A percentile compares a stretch with the other conserved stretches of the same genome.
phyloP scores from a whole-genome alignment of 768 basidiomycete genomes.

The Mycena sanguinolenta region DNA sequence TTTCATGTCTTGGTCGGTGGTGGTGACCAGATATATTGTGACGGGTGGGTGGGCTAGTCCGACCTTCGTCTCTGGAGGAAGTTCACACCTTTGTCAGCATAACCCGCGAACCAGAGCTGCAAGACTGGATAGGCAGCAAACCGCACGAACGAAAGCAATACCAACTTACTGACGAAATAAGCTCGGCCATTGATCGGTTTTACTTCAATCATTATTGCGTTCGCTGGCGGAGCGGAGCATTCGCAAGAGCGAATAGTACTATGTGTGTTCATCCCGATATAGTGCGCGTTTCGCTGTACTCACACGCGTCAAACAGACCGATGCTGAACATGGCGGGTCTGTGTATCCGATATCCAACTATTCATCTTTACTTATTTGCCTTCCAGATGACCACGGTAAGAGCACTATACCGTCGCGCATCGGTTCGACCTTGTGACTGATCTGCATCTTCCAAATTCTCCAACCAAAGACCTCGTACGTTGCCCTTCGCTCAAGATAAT shows the following conservation, averaged over 20 bases:
- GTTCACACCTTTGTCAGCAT: conserved; percentile 58
- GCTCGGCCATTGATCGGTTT: conserved; percentile 83
- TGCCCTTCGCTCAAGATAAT: conserved; percentile 1
- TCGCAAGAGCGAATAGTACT: conserved; percentile 89
- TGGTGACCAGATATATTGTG: conserved; percentile 93
- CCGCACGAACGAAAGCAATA: conserved; percentile 69
- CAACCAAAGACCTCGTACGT: conserved; percentile 59
- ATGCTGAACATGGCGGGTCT: conserved; percentile 90
- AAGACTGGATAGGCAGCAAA: conserved; percentile 83
- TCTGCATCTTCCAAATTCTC: conserved; percentile 6
- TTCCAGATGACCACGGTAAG: conserved; percentile 85
- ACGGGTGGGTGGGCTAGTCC: conserved; percentile 67
- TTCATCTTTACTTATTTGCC: conserved; percentile 9
- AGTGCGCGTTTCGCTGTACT: conserved; percentile 10
- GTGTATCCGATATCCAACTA: conserved; percentile 39
- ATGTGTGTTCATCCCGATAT: conserved; percentile 65
- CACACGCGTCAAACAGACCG: conserved; percentile 14
- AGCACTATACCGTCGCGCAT: conserved; percentile 30
- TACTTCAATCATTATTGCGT: conserved; percentile 94
- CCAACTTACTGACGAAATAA: conserved; percentile 79
- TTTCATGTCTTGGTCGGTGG: conserved; percentile 96
- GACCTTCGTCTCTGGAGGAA: conserved; percentile 10
- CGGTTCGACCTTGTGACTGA: conserved; percentile 20
- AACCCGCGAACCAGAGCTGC: conserved; percentile 89
- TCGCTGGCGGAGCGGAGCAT: conserved; percentile 88